Evolutionary conservation across 768 basidiomycete species (phyloP), one percentile per base, ranked within the genome.

Genomic region (Tulasnella sp.): DNA sequence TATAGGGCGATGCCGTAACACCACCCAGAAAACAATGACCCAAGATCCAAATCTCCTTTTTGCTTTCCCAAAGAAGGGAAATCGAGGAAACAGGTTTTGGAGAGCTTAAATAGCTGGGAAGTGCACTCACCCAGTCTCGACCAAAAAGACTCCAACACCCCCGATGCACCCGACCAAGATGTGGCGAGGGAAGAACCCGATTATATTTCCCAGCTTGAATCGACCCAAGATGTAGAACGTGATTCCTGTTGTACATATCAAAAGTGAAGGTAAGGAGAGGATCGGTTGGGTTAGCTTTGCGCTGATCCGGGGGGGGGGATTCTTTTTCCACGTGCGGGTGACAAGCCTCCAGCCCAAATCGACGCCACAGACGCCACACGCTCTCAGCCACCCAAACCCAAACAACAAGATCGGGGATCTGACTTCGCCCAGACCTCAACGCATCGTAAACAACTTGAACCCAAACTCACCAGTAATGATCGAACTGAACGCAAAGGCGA

Each of bases 111-210:
- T 6, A 31, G 9, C 10, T 24, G 56, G 19, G 52, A 81, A n/a
- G 58, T 62, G 58, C n/a, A 83, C 89, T 79, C 82, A 94, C 93
- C 95, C 96, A 0, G 97, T 98, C 82, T 93, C 88, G 58, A 98
- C 90, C 71, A 99, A 87, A 85, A 99, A 99, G 12, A 92, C 90
- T 21, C 97, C 97, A 42, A 99, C 95, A n/a, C 97, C 97, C 14
- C 97, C 97, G 56, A 98, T 98, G 83, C 87, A 94, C 90, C 97
- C 97, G n/a, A 99, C 94, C 39, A 98, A 89, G 83, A 98, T 98
- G 83, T 98, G 96, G 19, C 97, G 88, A 24, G 97, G 97, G 86
- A 99, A 98, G 86, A 99, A 99, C 0, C 96, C 96, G 46, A 98
- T 92, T 12, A 99, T 85, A 8, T 90, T 88, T 2, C 97, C 97